Evolutionary conservation across 371 early-diverging fungal species (phyloP), one percentile per base, ranked within the genome.

Genomic region (Mucor lusitanicus): DNA sequence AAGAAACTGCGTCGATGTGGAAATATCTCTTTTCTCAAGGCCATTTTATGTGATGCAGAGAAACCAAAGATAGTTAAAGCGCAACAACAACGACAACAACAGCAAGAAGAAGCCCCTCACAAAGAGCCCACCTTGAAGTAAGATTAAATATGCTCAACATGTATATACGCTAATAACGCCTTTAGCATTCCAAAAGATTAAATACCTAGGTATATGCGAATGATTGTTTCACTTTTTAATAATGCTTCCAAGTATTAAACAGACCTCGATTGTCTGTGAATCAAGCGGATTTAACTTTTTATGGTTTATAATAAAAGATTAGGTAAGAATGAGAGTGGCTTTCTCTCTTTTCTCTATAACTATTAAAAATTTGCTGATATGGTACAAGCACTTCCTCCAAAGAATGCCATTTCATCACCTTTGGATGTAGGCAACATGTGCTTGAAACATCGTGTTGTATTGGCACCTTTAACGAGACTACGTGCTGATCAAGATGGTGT

Each of bases 391-490:
- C 13, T 17, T 40, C 40, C 40, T 19, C 48, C 21, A 1, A 57
- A 44, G 23, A 59, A 59, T 9, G 65, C 65, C 1, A 65, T 65
- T 53, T 73, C 77, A 32, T 37, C 69, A 12, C 80, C 83, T 23
- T 59, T 80, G 19, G 67, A 72, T 32, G 17, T 84, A 9, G 81
- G 80, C 35, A 63, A 65, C 9, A 21, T 28, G 15, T 13, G 32
- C 15, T 46, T 84, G 6, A 44, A 78, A 28, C 88, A 90, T 68
- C 82, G 90, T 59, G 75, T 87, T 46, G 86, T 77, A 12, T 62
- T 90, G 63, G 85, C 82, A 11, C 86, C 90, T 5, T 46, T 89
- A 58, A 87, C 87, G 3, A 71, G 86, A 15, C 61, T 75, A 25
- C 80, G 87, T 50, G 65, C 76, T 50, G 46, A 58, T 9, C 46